Conservation (phyloP, 2,329 filamentous ascomycete genomes). For the Stromatinia cepivora region DNA sequence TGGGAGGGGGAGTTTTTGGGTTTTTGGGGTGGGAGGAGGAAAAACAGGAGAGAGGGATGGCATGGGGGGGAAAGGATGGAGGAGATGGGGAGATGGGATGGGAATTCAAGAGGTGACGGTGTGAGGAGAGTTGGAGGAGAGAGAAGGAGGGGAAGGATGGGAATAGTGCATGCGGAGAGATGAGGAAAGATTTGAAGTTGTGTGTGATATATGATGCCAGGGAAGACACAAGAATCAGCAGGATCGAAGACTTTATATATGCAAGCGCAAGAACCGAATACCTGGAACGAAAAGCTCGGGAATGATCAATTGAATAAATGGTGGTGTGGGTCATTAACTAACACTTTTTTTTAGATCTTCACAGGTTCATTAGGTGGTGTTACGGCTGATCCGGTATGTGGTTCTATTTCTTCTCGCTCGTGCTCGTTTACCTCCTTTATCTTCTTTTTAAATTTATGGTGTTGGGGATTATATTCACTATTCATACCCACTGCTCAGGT, state of each 20-base stretch:
- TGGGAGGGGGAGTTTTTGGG: not conserved
- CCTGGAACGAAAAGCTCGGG: rapidly evolving
- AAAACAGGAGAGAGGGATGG: not conserved
- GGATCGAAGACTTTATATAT: not conserved
- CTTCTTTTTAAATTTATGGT: not conserved
- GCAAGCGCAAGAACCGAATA: not conserved
- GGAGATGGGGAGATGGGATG: not conserved
- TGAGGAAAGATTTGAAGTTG: no score
- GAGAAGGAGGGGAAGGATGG: not conserved
- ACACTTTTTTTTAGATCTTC: slow-evolving; percentile 1
- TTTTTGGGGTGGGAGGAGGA: no score
- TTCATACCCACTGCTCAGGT: not conserved
- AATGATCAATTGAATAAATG: not conserved
- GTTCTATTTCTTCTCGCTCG: not conserved
- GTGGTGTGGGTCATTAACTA: not conserved
- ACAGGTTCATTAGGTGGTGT: slow-evolving; percentile 17
- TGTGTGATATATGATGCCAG: not conserved
- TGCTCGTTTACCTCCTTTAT: no score
- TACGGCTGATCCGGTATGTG: slow-evolving; percentile 15
- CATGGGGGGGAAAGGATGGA: not conserved
- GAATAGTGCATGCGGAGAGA: not conserved
- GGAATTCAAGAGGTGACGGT: no score
- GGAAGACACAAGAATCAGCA: not conserved
- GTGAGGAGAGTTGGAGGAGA: no score
- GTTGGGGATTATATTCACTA: not conserved